Percentiles rank a stretch among this genome's conserved stretches.
Conservation (phyloP, 495 filamentous ascomycete genomes). For the Penicillium malachiteum region DNA sequence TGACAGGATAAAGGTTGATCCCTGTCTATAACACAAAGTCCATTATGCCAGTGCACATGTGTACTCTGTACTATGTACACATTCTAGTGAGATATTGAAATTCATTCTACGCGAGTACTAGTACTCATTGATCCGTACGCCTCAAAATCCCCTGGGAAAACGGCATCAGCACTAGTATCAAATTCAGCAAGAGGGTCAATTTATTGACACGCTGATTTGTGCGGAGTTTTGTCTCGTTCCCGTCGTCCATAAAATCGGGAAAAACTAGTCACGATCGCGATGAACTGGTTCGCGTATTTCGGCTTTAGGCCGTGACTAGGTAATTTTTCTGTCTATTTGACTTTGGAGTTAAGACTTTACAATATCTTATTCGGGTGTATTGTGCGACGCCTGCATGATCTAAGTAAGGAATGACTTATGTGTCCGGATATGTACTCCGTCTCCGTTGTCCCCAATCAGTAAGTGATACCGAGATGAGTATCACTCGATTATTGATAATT, state of each 20-base stretch:
- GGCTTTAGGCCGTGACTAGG: not conserved
- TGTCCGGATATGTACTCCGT: too few species aligned
- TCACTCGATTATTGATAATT: too few species aligned
- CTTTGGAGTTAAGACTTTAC: not conserved
- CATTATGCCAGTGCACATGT: too few species aligned
- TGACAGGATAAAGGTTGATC: too few species aligned
- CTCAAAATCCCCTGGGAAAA: not conserved
- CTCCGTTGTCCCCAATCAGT: too few species aligned
- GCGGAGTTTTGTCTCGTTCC: not conserved
- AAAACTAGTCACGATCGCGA: conserved; percentile 1
- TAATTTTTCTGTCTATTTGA: not conserved
- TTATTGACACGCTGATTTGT: not conserved
- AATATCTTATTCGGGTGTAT: not conserved
- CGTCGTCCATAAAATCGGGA: not conserved
- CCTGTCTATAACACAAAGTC: too few species aligned
- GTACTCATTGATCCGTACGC: not conserved
- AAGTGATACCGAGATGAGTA: too few species aligned
- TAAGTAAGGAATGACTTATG: too few species aligned
- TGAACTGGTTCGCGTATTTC: not conserved
- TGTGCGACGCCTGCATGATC: not conserved
- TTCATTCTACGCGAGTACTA: not conserved
- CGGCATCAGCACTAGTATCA: not conserved
- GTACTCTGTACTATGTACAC: too few species aligned
- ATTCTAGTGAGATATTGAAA: not conserved
- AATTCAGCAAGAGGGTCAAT: not conserved